Percentiles rank a stretch among this genome's conserved stretches.
Conservation (phyloP, 208 protist species). For the Herpetomonas samuelpessoai region DNA sequence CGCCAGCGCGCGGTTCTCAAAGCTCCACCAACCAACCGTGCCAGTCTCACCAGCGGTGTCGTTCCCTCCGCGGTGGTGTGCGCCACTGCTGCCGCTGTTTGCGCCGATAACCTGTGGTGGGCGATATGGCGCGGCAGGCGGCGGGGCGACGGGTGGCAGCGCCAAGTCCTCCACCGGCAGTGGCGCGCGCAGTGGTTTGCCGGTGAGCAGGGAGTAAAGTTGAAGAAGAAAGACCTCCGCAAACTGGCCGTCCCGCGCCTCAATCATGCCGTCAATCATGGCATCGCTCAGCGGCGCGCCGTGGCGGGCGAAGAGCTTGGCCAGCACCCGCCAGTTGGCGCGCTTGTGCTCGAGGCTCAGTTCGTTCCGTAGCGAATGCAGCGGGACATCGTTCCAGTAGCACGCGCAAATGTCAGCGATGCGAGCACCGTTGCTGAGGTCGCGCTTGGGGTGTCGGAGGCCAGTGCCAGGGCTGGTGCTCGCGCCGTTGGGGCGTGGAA, state of each 20-base stretch:
- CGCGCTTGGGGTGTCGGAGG: slow-evolving; percentile 82
- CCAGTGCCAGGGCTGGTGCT: not conserved
- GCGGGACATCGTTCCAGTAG: slow-evolving; percentile 87
- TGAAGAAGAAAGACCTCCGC: slow-evolving; percentile 71
- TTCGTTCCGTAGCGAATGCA: slow-evolving; percentile 92
- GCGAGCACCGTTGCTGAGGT: slow-evolving; percentile 91
- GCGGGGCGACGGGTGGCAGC: slow-evolving; percentile 13
- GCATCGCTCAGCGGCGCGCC: slow-evolving; percentile 57
- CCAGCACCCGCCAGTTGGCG: slow-evolving; percentile 88
- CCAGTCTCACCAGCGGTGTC: not conserved
- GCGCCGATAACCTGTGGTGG: slow-evolving; percentile 1
- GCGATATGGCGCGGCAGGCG: slow-evolving; percentile 4
- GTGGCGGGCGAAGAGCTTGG: slow-evolving; percentile 61
- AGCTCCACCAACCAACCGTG: not conserved
- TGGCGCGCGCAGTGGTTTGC: slow-evolving; percentile 33
- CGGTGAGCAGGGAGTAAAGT: slow-evolving; percentile 81
- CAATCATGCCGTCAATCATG: slow-evolving; percentile 83
- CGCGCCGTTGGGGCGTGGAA: slow-evolving; percentile 59
- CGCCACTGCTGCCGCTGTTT: not conserved
- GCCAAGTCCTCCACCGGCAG: slow-evolving; percentile 17
- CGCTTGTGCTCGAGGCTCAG: slow-evolving; percentile 58
- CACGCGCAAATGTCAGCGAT: slow-evolving; percentile 92
- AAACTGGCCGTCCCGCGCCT: slow-evolving; percentile 50
- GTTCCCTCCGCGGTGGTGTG: not conserved
- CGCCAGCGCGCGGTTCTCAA: not conserved